These are phyloP conservation scores for Setaria italica DNA, from an alignment of 202 grass and related monocot genomes.

Conservation along the genomic window DNA sequence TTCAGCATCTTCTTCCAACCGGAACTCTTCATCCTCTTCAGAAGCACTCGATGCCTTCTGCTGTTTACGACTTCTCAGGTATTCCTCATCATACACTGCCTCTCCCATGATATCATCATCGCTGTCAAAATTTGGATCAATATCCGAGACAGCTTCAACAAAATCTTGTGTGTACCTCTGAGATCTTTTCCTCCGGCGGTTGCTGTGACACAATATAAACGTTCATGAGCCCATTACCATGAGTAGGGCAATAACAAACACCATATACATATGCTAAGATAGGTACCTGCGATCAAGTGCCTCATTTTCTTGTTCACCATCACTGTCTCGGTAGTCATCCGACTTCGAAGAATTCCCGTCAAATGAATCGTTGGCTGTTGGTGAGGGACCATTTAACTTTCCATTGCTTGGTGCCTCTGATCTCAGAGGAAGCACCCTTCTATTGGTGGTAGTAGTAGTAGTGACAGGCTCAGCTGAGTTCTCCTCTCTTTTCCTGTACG, in stretches of 20 bases:
- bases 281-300: conserved; percentile 87
- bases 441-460: conserved; percentile 41
- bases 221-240: conserved; percentile 24
- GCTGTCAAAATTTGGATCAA: conserved; percentile 69
- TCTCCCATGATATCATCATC: conserved; percentile 99
- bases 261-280: conserved; percentile 16
- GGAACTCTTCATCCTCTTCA: conserved; percentile 95
- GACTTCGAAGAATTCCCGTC: conserved; percentile 78
- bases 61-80: conserved; percentile 85
- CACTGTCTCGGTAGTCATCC: conserved; percentile 85
- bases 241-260: background rate
- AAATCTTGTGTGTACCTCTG: conserved; percentile 87
- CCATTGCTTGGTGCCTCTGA: conserved; percentile 80
- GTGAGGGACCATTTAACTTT: conserved; percentile 65
- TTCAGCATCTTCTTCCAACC: conserved; percentile 75
- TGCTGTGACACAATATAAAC: conserved; percentile 60
- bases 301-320: conserved; percentile 77
- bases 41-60: conserved; percentile 78
- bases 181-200: conserved; percentile 85
- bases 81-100: conserved; percentile 96
- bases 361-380: conserved; percentile 51
- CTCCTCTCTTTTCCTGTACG: conserved; percentile 82
- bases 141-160: conserved; percentile 78
- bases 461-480: conserved; percentile 70
- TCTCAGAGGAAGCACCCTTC: conserved; percentile 63